A percentile compares a stretch with the other conserved stretches of the same genome.
phyloP scores from a whole-genome alignment of 306 rosid genomes.

The Vigna reflexopilosa region DNA sequence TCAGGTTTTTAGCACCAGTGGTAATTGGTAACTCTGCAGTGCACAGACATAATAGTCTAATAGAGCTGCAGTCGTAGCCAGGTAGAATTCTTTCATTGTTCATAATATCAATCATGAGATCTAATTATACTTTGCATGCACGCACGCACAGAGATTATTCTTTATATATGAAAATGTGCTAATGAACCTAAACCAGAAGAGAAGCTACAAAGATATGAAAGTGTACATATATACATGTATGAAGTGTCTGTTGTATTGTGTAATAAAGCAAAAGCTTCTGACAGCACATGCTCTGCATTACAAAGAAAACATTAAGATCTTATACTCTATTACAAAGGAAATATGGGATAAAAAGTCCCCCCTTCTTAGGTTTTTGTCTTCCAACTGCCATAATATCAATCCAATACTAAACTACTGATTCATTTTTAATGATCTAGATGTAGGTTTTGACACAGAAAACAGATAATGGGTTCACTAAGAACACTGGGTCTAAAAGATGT shows the following conservation, averaged over 20 bases:
- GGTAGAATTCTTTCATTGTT: constrained; percentile 13
- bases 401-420: constrained; percentile 11
- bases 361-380: neutral
- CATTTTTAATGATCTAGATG: neutral
- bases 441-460: constrained; percentile 9
- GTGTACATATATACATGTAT: neutral
- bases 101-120: neutral
- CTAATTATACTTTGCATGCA: neutral
- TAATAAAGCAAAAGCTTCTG: neutral
- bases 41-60: neutral
- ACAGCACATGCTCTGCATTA: constrained; percentile 3
- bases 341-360: neutral
- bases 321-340: constrained; percentile 18
- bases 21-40: neutral
- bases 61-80: neutral
- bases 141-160: neutral
- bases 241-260: neutral
- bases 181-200: constrained; percentile 10
- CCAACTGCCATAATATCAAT: neutral
- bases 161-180: constrained; percentile 3
- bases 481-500: neutral
- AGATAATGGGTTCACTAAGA: neutral
- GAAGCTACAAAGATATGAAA: neutral
- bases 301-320: constrained; percentile 13
- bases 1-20: neutral